phyloP scores from a whole-genome alignment of 805 yeast genomes.

The Tanozyma kutaoensis region DNA sequence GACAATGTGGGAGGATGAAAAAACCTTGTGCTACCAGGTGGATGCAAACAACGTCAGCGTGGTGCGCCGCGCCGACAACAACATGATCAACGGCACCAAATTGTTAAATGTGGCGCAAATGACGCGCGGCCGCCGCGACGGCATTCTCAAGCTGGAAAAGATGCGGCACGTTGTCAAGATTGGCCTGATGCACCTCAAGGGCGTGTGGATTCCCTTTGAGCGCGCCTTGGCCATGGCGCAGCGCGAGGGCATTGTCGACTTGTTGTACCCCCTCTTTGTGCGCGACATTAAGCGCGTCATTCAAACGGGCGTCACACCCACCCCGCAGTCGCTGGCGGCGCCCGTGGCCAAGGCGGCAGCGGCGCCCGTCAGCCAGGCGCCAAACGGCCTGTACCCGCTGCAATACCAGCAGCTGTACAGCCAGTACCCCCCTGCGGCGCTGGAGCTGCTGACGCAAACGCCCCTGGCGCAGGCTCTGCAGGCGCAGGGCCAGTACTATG shows the following conservation, averaged over 20 bases:
- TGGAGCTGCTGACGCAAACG: constrained; percentile 1
- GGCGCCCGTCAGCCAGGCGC: constrained; percentile 1
- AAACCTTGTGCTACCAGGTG: constrained; percentile 73
- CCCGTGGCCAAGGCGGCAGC: no score
- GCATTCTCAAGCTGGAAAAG: constrained; percentile 66
- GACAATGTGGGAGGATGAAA: constrained; percentile 87
- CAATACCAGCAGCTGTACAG: constrained; percentile 8
- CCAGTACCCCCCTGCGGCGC: constrained; percentile 5
- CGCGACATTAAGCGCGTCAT: constrained; percentile 53
- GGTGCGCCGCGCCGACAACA: constrained; percentile 73
- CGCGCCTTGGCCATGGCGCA: constrained; percentile 74
- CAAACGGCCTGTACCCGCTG: constrained; percentile 3
- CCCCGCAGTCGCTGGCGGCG: constrained; percentile 2
- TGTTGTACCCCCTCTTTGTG: constrained; percentile 27
- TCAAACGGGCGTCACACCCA: constrained; percentile 31
- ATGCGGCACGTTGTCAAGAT: constrained; percentile 71
- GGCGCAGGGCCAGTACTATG: constrained; percentile 5
- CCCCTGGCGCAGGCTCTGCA: constrained; percentile 2
- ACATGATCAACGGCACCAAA: constrained; percentile 80
- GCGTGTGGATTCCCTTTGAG: constrained; percentile 85
- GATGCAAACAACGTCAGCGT: constrained; percentile 74
- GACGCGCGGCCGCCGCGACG: constrained; percentile 82
- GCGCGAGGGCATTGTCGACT: constrained; percentile 44
- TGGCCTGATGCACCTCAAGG: constrained; percentile 80
- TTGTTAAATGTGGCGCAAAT: constrained; percentile 72